Evolutionary conservation across 2,329 filamentous ascomycete genomes (phyloP).

Genomic region (Trichophyton mentagrophytes): DNA sequence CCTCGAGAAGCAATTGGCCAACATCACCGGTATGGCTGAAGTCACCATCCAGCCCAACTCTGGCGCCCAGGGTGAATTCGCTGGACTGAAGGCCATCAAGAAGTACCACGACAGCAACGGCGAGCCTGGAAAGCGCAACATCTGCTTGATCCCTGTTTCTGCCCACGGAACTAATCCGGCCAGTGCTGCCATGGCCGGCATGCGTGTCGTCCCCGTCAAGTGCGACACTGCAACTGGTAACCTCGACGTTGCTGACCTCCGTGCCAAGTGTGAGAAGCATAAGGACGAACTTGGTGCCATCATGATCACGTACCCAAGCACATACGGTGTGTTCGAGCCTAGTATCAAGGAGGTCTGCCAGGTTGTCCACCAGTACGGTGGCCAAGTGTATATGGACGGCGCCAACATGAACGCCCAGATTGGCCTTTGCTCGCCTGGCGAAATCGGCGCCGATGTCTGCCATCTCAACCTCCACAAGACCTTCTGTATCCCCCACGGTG

Average conservation of each 20-base stretch:
- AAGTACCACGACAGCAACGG: constrained; percentile 62
- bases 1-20: constrained; percentile 61
- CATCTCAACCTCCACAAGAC: constrained; percentile 98
- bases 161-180: constrained; percentile 94
- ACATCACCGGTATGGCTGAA: constrained; percentile 81
- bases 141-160: constrained; percentile 88
- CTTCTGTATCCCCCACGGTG: constrained; percentile 94
- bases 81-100: constrained; percentile 76
- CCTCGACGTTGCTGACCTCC: constrained; percentile 72
- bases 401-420: constrained; percentile 99
- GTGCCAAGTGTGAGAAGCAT: constrained; percentile 80
- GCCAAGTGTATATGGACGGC: constrained; percentile 96
- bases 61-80: constrained; percentile 88
- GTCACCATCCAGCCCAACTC: constrained; percentile 90
- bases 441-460: constrained; percentile 92
- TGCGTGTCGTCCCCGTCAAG: constrained; percentile 86
- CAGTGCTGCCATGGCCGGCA: constrained; percentile 87
- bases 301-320: constrained; percentile 95
- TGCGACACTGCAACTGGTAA: constrained; percentile 81
- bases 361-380: constrained; percentile 74
- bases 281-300: constrained; percentile 75
- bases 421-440: constrained; percentile 82
- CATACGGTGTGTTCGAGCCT: constrained; percentile 89
- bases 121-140: constrained; percentile 56
- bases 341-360: constrained; percentile 73